Percentiles rank a stretch among this genome's conserved stretches.
Evolutionary conservation across 2,329 filamentous ascomycete species (phyloP).

Genomic region (Fusarium papillatum): DNA sequence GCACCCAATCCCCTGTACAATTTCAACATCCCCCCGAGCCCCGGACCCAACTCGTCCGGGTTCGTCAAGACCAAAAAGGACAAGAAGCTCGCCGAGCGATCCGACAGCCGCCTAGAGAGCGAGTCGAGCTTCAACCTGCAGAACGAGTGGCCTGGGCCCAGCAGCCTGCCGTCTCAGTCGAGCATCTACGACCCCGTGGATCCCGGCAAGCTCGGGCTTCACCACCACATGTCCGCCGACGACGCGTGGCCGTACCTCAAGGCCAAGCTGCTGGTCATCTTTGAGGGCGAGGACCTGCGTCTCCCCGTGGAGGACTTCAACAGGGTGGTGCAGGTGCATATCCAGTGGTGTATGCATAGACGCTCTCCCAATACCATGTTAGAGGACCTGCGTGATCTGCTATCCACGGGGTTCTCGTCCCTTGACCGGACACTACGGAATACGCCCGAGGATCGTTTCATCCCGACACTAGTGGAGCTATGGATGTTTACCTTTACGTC

Average conservation of each 20-base stretch:
- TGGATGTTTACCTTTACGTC: conserved; percentile 95
- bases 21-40: conserved; percentile 81
- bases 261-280: conserved; percentile 81
- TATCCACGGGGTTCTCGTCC: conserved; percentile 86
- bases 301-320: conserved; percentile 90
- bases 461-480: conserved; percentile 90
- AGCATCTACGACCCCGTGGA: conserved; percentile 68
- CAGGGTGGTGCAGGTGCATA: conserved; percentile 81
- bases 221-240: conserved; percentile 79
- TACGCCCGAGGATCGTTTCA: conserved; percentile 88
- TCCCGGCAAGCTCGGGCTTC: conserved; percentile 66
- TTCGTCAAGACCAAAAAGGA: conserved; percentile 91
- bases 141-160: conserved; percentile 66
- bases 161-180: conserved; percentile 62
- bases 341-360: conserved; percentile 82
- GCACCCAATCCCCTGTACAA: conserved; percentile 84
- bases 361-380: conserved; percentile 78
- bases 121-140: conserved; percentile 59
- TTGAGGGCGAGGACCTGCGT: conserved; percentile 84
- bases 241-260: conserved; percentile 88
- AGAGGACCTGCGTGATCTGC: conserved; percentile 81
- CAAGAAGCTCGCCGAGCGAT: conserved; percentile 83
- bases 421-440: conserved; percentile 86
- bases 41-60: conserved; percentile 71
- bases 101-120: conserved; percentile 64